phyloP scores from a whole-genome alignment of 2,329 filamentous ascomycete genomes.

The Fusarium sacchari region DNA sequence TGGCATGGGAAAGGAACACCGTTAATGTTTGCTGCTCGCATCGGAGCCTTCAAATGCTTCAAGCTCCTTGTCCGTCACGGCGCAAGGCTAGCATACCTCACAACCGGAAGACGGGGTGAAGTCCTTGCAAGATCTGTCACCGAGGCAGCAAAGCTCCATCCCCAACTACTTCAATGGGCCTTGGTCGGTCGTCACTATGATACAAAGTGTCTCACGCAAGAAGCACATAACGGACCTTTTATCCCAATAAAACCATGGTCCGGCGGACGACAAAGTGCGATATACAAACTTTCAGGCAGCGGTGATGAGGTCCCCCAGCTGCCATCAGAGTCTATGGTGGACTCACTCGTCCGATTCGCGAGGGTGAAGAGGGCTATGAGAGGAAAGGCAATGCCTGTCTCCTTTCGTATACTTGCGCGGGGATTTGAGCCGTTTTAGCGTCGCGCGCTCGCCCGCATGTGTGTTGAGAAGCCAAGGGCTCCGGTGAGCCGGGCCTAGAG shows the following conservation, averaged over 20 bases:
- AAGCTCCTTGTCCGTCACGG: constrained; percentile 32
- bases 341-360: background rate
- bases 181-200: constrained; percentile 32
- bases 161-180: constrained; percentile 31
- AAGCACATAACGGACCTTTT: background rate
- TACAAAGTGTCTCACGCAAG: constrained; percentile 1
- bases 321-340: constrained; percentile 4
- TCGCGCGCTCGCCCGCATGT: background rate
- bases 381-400: constrained; percentile 16
- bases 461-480: background rate
- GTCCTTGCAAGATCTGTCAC: constrained; percentile 18
- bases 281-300: constrained; percentile 3
- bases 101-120: constrained; percentile 12
- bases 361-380: constrained; percentile 2
- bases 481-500: background rate
- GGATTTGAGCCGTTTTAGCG: background rate
- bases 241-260: constrained; percentile 23
- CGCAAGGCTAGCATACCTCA: constrained; percentile 28
- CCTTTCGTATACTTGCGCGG: constrained; percentile 1
- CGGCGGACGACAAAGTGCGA: constrained; percentile 18
- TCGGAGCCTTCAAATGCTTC: constrained; percentile 26
- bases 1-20: constrained; percentile 26
- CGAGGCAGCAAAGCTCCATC: constrained; percentile 19
- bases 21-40: constrained; percentile 35
- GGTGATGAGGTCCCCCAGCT: background rate